A percentile compares a stretch with the other conserved stretches of the same genome.
phyloP scores from a whole-genome alignment of 1,139 yeast species.

The Lodderomyces oxycetoniae region DNA sequence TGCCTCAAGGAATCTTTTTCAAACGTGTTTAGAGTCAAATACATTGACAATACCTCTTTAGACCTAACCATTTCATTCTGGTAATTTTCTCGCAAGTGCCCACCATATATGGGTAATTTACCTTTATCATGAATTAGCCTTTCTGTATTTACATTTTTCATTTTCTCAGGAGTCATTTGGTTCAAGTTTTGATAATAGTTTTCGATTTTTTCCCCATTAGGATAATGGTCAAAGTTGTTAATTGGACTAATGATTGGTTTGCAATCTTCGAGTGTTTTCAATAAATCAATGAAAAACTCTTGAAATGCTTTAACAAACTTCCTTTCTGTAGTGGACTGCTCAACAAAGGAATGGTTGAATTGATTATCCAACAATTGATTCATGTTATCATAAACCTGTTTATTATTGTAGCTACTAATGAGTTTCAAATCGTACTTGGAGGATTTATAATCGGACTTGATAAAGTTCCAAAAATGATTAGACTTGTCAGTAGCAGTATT shows the following conservation, averaged over 20 bases:
- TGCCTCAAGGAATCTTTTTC: constrained; percentile 20
- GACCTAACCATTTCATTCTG: constrained; percentile 27
- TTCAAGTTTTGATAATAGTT: constrained; percentile 18
- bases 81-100: constrained; percentile 33
- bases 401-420: constrained; percentile 23
- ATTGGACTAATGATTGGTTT: constrained; percentile 22
- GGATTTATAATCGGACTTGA: constrained; percentile 13
- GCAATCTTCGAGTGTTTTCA: constrained; percentile 17
- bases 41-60: constrained; percentile 20
- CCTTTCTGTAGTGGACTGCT: constrained; percentile 17
- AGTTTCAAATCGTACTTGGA: constrained; percentile 14
- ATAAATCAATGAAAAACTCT: constrained; percentile 18
- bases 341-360: constrained; percentile 13
- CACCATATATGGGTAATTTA: constrained; percentile 29
- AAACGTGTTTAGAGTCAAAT: constrained; percentile 18
- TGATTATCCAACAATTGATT: constrained; percentile 8
- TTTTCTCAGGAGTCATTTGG: constrained; percentile 7
- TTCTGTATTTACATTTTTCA: constrained; percentile 7
- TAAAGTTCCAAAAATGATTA: constrained; percentile 16
- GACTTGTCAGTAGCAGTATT: constrained; percentile 11
- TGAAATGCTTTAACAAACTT: constrained; percentile 17
- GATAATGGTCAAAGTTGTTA: constrained; percentile 28
- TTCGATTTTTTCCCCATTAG: constrained; percentile 17
- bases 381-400: constrained; percentile 10
- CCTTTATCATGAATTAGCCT: constrained; percentile 17